Evolutionary conservation across 257 asterid genomes (phyloP), one percentile per base, ranked within the genome.

Genomic region (Plantago major): DNA sequence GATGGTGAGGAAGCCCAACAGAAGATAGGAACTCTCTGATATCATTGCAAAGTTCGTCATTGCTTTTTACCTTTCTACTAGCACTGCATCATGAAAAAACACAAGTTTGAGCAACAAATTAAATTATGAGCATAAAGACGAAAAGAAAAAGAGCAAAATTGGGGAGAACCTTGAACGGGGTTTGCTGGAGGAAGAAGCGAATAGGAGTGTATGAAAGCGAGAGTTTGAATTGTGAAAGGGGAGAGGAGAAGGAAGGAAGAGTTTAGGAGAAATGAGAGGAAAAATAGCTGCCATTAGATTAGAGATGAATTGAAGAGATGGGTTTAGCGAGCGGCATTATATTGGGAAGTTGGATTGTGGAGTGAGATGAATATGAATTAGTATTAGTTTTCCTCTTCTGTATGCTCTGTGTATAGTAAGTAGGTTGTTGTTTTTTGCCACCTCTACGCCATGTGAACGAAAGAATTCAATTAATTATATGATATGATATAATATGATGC

Each of bases 1-100:
- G 83, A 68, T 79, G 78, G 54, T 75, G 71, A 10, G 97, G 95
- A 60, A 86, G 89, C 33, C 97, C 97, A 71, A 74, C 88, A 19
- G 64, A 11, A 40, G 88, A 78, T 42, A 92, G 77, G 71, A 89
- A 87, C 0, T 80, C 86, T 64, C 74, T 78, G 47, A 92, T 74
- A 37, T 92, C 96, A 49, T 53, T 73, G 79, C 76, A 64, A 46
- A 92, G 93, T 18, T 89, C 95, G 5, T 64, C 89, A 67, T 83
- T 78, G 80, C 88, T 87, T 76, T 79, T 92, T 67, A 54, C 73
- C 68, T 72, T 83, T 76, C 76, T 72, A 51, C 77, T 73, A 59
- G 48, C 74, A 71, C 97, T 82, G 74, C 60, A 67, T 50, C 46
- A 64, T 58, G n/a, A 63, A 45, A 62, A 16, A 12, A 19, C 17